Conservation (phyloP, 2,329 filamentous ascomycete species). For the Pseudogymnoascus sp. region DNA sequence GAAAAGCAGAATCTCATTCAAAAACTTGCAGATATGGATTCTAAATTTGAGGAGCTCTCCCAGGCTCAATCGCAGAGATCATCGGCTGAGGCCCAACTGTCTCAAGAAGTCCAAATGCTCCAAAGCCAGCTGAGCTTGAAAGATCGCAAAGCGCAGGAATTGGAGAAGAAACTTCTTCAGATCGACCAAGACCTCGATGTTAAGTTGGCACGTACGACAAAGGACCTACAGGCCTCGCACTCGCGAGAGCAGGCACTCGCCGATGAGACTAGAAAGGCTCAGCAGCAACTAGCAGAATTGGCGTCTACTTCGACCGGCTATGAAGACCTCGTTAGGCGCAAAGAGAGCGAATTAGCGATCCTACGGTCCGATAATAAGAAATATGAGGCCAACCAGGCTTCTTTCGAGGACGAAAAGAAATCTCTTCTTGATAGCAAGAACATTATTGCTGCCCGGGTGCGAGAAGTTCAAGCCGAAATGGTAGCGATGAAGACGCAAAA, state of each 20-base stretch:
- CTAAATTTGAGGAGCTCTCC: constrained; percentile 62
- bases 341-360: constrained; percentile 85
- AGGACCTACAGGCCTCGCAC: constrained; percentile 69
- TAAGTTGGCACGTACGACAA: constrained; percentile 69
- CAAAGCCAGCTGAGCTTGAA: constrained; percentile 84
- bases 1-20: constrained; percentile 72
- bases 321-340: constrained; percentile 84
- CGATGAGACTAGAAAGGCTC: constrained; percentile 73
- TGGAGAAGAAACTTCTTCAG: constrained; percentile 76
- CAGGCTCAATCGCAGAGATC: constrained; percentile 64
- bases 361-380: constrained; percentile 78
- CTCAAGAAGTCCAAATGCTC: constrained; percentile 82
- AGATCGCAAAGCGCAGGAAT: constrained; percentile 79
- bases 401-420: constrained; percentile 71
- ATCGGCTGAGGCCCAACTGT: constrained; percentile 66
- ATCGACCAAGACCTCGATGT: constrained; percentile 83
- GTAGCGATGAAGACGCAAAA: constrained; percentile 82
- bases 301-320: constrained; percentile 91
- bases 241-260: constrained; percentile 67
- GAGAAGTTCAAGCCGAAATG: constrained; percentile 79
- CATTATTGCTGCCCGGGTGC: constrained; percentile 65
- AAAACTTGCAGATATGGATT: constrained; percentile 62
- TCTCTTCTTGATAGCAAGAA: constrained; percentile 69
- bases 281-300: constrained; percentile 77
- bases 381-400: constrained; percentile 70